A percentile compares a stretch with the other conserved stretches of the same genome.
These are phyloP conservation scores for Eucalyptus regnans DNA, from an alignment of 345 rosid genomes.

Conservation along the genomic window DNA sequence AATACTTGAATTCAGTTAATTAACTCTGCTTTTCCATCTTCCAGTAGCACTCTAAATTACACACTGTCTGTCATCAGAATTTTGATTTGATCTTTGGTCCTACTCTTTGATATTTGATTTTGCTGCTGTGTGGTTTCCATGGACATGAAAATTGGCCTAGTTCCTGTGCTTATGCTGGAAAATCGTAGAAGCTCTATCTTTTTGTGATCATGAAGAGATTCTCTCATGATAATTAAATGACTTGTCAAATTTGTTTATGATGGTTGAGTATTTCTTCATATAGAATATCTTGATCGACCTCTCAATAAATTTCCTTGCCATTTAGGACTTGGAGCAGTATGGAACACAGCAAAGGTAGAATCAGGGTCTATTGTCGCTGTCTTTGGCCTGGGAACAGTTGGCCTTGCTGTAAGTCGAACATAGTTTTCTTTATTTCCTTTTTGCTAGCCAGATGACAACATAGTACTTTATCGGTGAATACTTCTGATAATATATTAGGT, in stretches of 20 bases:
- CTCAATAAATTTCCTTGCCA: neutral
- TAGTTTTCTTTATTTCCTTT: neutral
- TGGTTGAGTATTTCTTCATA: neutral
- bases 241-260: neutral
- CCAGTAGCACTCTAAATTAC: neutral
- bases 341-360: slow-evolving; percentile 99
- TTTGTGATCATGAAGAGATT: neutral
- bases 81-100: neutral
- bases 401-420: slow-evolving; percentile 80
- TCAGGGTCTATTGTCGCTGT: slow-evolving; percentile 83
- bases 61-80: neutral
- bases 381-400: slow-evolving; percentile 98
- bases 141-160: neutral
- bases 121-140: neutral
- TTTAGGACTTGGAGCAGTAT: slow-evolving; percentile 94
- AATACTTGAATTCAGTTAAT: neutral
- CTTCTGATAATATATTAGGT: slow-evolving; percentile 30
- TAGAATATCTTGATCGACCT: neutral
- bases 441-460: neutral
- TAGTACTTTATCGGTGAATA: neutral
- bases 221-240: neutral
- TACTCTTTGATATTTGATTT: neutral
- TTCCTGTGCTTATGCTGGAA: neutral
- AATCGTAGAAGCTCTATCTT: neutral
- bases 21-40: neutral